Conservation (phyloP, 31 red algal species). For the Odonthalia washingtoniensis region DNA sequence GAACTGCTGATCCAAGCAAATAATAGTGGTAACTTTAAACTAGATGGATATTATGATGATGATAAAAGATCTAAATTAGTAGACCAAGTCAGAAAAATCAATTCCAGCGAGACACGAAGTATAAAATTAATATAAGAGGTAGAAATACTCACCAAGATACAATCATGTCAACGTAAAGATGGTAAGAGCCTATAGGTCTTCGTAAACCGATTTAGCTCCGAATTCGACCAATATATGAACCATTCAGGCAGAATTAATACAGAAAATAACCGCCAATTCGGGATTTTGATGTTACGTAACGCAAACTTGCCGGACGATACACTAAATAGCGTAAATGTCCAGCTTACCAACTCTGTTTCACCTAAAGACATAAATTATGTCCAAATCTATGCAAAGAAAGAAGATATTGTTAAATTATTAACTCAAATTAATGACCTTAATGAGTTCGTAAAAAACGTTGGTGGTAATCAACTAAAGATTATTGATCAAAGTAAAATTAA, state of each 20-base stretch:
- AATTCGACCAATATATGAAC: constrained; percentile 36
- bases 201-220: constrained; percentile 31
- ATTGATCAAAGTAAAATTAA: neutral
- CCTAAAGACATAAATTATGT: neutral
- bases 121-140: constrained; percentile 2
- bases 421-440: neutral
- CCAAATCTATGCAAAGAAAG: constrained; percentile 1
- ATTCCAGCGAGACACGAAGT: constrained; percentile 39
- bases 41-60: neutral
- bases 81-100: constrained; percentile 27
- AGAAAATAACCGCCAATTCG: constrained; percentile 33
- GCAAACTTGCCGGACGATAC: constrained; percentile 30
- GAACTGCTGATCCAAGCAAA: constrained; percentile 14
- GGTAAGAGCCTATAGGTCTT: constrained; percentile 10
- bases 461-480: neutral
- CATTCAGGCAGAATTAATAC: constrained; percentile 8
- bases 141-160: constrained; percentile 27
- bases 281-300: constrained; percentile 37
- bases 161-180: neutral
- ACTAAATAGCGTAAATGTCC: constrained; percentile 41
- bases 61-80: constrained; percentile 5
- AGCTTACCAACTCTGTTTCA: constrained; percentile 5
- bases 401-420: neutral
- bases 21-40: neutral
- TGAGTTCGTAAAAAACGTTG: neutral